A percentile compares a stretch with the other conserved stretches of the same genome.
phyloP scores from a whole-genome alignment of 495 filamentous ascomycete genomes.

The Chaetomidium leptoderma region DNA sequence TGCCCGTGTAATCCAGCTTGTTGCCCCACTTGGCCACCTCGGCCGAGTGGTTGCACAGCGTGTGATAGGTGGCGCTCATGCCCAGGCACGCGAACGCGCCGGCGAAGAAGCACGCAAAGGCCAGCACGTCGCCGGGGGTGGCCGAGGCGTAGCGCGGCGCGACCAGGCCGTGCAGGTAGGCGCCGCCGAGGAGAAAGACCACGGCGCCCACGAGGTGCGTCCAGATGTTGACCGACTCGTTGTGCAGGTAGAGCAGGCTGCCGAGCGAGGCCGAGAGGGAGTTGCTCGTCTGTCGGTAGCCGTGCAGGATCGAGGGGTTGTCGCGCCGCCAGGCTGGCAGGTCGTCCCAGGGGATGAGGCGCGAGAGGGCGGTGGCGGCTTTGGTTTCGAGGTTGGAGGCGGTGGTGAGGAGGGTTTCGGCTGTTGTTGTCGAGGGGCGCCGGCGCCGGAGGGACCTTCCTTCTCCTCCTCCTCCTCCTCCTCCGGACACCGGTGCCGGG shows the following conservation, averaged over 20 bases:
- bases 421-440: neutral
- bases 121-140: slow-evolving; percentile 59
- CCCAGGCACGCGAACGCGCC: slow-evolving; percentile 73
- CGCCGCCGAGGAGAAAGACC: slow-evolving; percentile 39
- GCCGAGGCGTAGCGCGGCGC: slow-evolving; percentile 65
- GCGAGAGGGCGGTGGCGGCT: too few relatives aligned
- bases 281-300: slow-evolving; percentile 42
- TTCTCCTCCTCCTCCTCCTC: too few relatives aligned
- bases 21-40: slow-evolving; percentile 46
- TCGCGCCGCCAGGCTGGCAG: slow-evolving; percentile 45
- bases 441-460: slow-evolving; percentile 18
- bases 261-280: slow-evolving; percentile 35
- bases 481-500: slow-evolving; percentile 2
- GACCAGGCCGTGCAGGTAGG: slow-evolving; percentile 38
- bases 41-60: slow-evolving; percentile 42
- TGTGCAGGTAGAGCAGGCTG: slow-evolving; percentile 52
- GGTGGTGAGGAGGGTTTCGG: slow-evolving; percentile 26
- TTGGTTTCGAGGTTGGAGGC: slow-evolving; percentile 24
- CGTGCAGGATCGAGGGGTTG: slow-evolving; percentile 42
- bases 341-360: slow-evolving; percentile 40
- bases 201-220: slow-evolving; percentile 70
- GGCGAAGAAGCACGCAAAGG: slow-evolving; percentile 73
- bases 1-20: slow-evolving; percentile 83
- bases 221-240: slow-evolving; percentile 94
- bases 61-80: slow-evolving; percentile 71